Evolutionary conservation across 371 early-diverging fungal genomes (phyloP).

Genomic region (Choanephora cucurbitarum): DNA sequence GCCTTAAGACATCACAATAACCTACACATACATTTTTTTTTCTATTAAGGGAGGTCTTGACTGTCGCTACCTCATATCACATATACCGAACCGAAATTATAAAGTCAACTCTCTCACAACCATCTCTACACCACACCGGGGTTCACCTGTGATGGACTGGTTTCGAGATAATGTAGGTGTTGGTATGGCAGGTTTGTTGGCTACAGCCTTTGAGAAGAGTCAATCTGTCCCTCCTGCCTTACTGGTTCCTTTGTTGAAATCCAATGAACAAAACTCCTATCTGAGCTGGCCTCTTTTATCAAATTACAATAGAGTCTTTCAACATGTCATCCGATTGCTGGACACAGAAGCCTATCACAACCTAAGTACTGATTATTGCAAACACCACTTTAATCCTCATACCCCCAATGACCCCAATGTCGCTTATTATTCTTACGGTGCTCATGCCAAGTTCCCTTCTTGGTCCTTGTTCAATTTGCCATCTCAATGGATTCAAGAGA

Average conservation of each 20-base stretch:
- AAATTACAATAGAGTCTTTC: constrained; percentile 23
- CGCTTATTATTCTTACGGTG: constrained; percentile 81
- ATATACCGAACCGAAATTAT: constrained; percentile 66
- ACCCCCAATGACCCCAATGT: constrained; percentile 80
- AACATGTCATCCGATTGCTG: constrained; percentile 31
- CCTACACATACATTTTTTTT: too few species aligned
- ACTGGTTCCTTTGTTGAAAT: neutral
- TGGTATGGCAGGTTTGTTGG: constrained; percentile 26
- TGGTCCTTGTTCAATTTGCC: constrained; percentile 63
- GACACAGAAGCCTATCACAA: constrained; percentile 91
- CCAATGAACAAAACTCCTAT: too few species aligned
- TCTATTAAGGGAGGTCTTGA: constrained; percentile 88
- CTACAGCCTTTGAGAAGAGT: constrained; percentile 1
- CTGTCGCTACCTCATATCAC: constrained; percentile 81
- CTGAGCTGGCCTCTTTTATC: constrained; percentile 19
- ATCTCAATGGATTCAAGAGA: constrained; percentile 39
- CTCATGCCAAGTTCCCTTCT: constrained; percentile 49
- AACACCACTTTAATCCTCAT: constrained; percentile 78
- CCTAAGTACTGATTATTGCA: constrained; percentile 84
- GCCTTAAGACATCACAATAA: too few species aligned
- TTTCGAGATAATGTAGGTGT: constrained; percentile 78
- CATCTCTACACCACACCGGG: constrained; percentile 91
- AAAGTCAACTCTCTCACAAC: constrained; percentile 80
- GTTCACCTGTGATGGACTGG: constrained; percentile 91
- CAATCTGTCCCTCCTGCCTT: constrained; percentile 5